A percentile compares a stretch with the other conserved stretches of the same genome.
These are phyloP conservation scores for Mortierella claussenii DNA, from an alignment of 192 early-diverging fungal species.

Conservation along the genomic window DNA sequence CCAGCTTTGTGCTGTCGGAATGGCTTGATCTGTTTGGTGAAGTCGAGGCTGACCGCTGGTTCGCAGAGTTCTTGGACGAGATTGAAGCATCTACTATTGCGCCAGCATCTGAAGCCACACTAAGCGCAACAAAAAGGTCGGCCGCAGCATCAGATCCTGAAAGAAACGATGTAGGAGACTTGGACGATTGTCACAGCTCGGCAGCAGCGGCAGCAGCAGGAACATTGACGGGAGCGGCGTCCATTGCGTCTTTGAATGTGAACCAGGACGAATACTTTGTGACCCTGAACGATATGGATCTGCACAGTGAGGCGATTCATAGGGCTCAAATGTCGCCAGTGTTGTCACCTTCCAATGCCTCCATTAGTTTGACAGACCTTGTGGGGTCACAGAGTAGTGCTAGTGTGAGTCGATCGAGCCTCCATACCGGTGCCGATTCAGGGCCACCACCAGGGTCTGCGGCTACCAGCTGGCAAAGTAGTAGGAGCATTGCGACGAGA, in stretches of 20 bases:
- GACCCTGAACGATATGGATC: constrained; percentile 27
- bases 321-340: not conserved
- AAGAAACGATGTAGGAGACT: too few species aligned
- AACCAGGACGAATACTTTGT: constrained; percentile 21
- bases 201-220: too few species aligned
- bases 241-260: not conserved
- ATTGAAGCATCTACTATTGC: constrained; percentile 7
- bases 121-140: not conserved
- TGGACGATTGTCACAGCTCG: too few species aligned
- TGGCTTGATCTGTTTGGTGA: constrained; percentile 50
- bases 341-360: not conserved
- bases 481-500: not conserved
- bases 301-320: constrained; percentile 13
- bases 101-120: too few species aligned
- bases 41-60: constrained; percentile 54
- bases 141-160: too few species aligned
- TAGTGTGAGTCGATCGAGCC: not conserved
- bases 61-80: constrained; percentile 52
- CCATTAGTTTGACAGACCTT: not conserved
- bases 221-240: not conserved
- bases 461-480: not conserved
- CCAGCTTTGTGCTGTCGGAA: constrained; percentile 52
- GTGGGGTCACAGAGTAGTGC: not conserved
- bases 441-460: not conserved
- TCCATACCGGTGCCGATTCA: not conserved